A percentile compares a stretch with the other conserved stretches of the same genome.
Evolutionary conservation across 176 grass and related monocot species (phyloP).

Genomic region (Juncus inflexus): DNA sequence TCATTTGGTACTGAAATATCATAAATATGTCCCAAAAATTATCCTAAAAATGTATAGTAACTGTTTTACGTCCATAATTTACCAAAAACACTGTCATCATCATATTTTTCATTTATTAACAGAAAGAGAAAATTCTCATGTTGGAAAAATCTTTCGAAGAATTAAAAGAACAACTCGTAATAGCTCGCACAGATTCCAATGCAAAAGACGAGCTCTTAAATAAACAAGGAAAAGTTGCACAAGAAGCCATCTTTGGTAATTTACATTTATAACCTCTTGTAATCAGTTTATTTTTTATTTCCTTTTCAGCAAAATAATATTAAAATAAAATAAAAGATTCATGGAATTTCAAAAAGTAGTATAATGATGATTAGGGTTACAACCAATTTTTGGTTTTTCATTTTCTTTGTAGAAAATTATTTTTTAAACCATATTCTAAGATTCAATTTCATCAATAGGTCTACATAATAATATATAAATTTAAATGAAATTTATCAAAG

Average conservation of each 20-base stretch:
- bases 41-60: too few relatives aligned
- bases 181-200: constrained; percentile 16
- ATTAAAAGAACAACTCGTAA: constrained; percentile 30
- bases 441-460: too few relatives aligned
- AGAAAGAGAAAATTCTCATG: constrained; percentile 29
- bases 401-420: too few relatives aligned
- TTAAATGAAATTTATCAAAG: too few relatives aligned
- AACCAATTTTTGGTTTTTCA: too few relatives aligned
- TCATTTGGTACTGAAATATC: too few relatives aligned
- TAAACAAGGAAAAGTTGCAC: constrained; percentile 32
- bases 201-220: constrained; percentile 40
- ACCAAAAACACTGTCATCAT: too few relatives aligned
- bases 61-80: too few relatives aligned
- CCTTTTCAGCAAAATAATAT: background rate
- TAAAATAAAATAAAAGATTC: background rate
- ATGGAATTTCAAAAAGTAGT: background rate
- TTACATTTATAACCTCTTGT: background rate
- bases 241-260: constrained; percentile 35
- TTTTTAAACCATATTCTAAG: too few relatives aligned
- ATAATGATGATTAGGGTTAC: too few relatives aligned
- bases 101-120: background rate
- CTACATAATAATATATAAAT: too few relatives aligned
- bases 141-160: constrained; percentile 36
- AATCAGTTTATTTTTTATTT: background rate
- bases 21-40: too few relatives aligned